Percentiles rank a stretch among this genome's conserved stretches.
Conservation (phyloP, 1,139 yeast species). For the Geotrichum candidum region DNA sequence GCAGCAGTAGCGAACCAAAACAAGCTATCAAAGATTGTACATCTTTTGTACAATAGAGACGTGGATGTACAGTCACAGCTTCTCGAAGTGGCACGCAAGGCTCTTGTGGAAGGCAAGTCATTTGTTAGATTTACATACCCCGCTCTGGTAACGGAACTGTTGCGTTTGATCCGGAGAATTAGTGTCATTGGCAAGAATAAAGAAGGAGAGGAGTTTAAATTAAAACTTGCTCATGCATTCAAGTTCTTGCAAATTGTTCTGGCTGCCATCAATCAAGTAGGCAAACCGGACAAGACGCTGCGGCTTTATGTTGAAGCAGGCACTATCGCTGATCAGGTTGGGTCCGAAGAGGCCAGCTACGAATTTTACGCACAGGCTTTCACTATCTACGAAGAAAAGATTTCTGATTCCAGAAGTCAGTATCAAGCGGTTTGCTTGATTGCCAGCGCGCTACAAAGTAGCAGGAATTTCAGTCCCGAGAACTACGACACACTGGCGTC, state of each 20-base stretch:
- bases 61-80: conserved; percentile 50
- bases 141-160: conserved; percentile 55
- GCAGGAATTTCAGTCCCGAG: conserved; percentile 51
- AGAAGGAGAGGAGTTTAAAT: conserved; percentile 28
- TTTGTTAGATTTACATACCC: conserved; percentile 62
- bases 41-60: conserved; percentile 49
- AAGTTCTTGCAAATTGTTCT: conserved; percentile 68
- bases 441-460: conserved; percentile 56
- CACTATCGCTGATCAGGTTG: conserved; percentile 69
- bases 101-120: conserved; percentile 48
- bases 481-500: conserved; percentile 78
- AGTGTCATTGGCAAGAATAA: conserved; percentile 24
- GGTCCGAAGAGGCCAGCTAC: conserved; percentile 60
- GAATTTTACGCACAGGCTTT: conserved; percentile 88
- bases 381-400: conserved; percentile 77
- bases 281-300: conserved; percentile 47
- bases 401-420: conserved; percentile 57
- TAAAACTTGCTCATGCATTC: conserved; percentile 49
- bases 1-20: conserved; percentile 51
- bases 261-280: conserved; percentile 56
- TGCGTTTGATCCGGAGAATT: conserved; percentile 53
- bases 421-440: conserved; percentile 49
- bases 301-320: conserved; percentile 44
- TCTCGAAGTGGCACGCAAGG: conserved; percentile 50
- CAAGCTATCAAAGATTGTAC: conserved; percentile 64